Evolutionary conservation across 1,284 basidiomycete species (phyloP).

Genomic region (Sanghuangporus weigelae): DNA sequence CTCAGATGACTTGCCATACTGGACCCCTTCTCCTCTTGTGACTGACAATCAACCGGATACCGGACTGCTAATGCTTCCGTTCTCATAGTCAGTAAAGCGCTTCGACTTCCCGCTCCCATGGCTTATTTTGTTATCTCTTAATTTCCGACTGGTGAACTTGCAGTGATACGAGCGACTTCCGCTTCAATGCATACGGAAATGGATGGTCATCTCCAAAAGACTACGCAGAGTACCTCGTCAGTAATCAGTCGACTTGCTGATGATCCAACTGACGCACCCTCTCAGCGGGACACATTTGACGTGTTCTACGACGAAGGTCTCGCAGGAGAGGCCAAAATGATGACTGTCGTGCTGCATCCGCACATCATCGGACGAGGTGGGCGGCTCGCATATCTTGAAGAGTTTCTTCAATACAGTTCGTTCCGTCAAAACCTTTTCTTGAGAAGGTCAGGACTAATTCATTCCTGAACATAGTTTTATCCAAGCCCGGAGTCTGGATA

Average conservation of each 20-base stretch:
- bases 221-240: constrained; percentile 32
- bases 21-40: constrained; percentile 24
- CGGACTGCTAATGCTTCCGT: constrained; percentile 28
- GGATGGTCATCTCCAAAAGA: constrained; percentile 24
- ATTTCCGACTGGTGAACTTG: not conserved
- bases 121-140: constrained; percentile 25
- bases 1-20: constrained; percentile 36
- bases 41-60: constrained; percentile 10
- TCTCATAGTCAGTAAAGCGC: constrained; percentile 12
- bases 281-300: constrained; percentile 24
- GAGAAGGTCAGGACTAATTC: not conserved
- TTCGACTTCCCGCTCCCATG: not conserved
- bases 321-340: constrained; percentile 31
- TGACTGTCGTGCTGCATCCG: constrained; percentile 34
- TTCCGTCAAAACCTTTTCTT: not conserved
- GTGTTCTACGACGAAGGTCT: not conserved
- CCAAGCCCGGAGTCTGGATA: not conserved
- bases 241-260: not conserved
- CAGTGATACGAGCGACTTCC: constrained; percentile 33
- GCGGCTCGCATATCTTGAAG: constrained; percentile 2
- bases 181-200: constrained; percentile 17
- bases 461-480: not conserved
- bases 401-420: not conserved
- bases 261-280: constrained; percentile 30
- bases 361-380: constrained; percentile 21